Conservation (phyloP, 495 filamentous ascomycete genomes). For the Lineolata rhizophorae region DNA sequence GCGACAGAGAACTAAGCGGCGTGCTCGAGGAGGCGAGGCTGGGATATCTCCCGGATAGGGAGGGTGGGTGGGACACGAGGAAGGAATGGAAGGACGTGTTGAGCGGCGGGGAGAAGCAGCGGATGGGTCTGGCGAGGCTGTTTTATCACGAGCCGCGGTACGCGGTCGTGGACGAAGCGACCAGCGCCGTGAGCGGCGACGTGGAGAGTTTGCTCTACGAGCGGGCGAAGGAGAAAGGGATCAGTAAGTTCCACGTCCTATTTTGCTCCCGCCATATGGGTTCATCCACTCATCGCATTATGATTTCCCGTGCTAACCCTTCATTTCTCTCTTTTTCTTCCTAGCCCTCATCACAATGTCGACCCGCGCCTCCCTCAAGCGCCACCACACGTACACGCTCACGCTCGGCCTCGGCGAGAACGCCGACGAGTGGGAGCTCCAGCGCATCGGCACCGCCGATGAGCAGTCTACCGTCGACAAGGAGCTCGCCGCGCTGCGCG, state of each 20-base stretch:
- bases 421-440: constrained; percentile 56
- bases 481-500: constrained; percentile 65
- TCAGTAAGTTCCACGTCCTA: constrained; percentile 35
- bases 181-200: constrained; percentile 77
- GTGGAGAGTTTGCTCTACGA: constrained; percentile 91
- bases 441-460: constrained; percentile 74
- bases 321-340: constrained; percentile 7
- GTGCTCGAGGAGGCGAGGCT: constrained; percentile 67
- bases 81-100: constrained; percentile 99
- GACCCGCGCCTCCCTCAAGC: constrained; percentile 78
- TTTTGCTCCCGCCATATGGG: not conserved
- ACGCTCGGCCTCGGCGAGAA: constrained; percentile 51
- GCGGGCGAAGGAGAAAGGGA: constrained; percentile 72
- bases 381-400: constrained; percentile 81
- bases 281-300: too few relatives aligned
- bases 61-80: constrained; percentile 88
- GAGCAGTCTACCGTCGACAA: constrained; percentile 82
- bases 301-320: constrained; percentile 1
- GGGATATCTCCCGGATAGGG: constrained; percentile 72
- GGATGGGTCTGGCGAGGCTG: constrained; percentile 71
- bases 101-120: constrained; percentile 94
- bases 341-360: constrained; percentile 70
- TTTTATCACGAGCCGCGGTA: constrained; percentile 91
- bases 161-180: constrained; percentile 88
- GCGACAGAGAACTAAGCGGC: constrained; percentile 48